Percentiles rank a stretch among this genome's conserved stretches.
These are phyloP conservation scores for Aegilops sharonensis DNA, from an alignment of 176 grass and related monocot species.

Conservation along the genomic window DNA sequence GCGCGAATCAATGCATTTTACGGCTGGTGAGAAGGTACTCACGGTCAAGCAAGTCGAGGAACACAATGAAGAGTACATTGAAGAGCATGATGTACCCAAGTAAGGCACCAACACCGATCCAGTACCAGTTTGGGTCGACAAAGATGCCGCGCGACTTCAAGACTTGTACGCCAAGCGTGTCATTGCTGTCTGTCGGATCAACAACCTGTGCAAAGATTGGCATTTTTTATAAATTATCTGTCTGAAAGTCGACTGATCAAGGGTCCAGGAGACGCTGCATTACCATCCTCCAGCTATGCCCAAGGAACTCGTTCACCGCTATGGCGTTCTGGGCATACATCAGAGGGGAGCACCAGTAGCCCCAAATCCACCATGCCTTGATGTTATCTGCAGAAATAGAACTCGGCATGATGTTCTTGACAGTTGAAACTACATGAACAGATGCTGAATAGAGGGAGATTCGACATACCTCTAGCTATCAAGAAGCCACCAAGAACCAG, in stretches of 20 bases:
- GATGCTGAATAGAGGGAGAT: background rate
- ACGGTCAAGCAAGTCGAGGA: constrained; percentile 91
- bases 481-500: constrained; percentile 94
- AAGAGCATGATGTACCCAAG: constrained; percentile 87
- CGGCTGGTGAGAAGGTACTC: constrained; percentile 39
- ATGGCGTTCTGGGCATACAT: constrained; percentile 98
- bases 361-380: constrained; percentile 97
- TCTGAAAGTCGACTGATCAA: background rate
- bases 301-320: constrained; percentile 88
- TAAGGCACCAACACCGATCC: constrained; percentile 82
- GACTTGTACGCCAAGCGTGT: constrained; percentile 63
- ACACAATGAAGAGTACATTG: constrained; percentile 86
- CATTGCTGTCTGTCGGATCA: constrained; percentile 29
- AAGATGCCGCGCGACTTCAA: constrained; percentile 68
- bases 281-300: constrained; percentile 77
- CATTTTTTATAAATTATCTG: constrained; percentile 24
- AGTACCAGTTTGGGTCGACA: constrained; percentile 90
- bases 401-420: constrained; percentile 21
- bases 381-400: constrained; percentile 62
- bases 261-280: constrained; percentile 9
- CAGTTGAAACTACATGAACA: background rate
- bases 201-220: constrained; percentile 37
- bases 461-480: constrained; percentile 69
- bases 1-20: constrained; percentile 16
- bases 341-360: constrained; percentile 90